phyloP scores from a whole-genome alignment of 2,329 filamentous ascomycete species.

The Penicillium sp. region DNA sequence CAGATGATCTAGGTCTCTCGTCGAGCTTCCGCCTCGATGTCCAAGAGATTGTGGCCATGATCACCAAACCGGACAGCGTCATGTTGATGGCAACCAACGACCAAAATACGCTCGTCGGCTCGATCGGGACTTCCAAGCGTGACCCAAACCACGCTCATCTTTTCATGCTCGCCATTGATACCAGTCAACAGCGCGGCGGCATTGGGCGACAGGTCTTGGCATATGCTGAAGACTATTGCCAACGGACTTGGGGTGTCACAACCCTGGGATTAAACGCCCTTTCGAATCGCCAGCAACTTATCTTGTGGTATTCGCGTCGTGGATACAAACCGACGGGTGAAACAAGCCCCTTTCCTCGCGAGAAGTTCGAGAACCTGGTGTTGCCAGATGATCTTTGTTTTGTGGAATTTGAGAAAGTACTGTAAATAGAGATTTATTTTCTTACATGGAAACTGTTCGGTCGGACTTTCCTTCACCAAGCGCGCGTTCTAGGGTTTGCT shows the following conservation, averaged over 20 bases:
- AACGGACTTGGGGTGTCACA: conserved; percentile 19
- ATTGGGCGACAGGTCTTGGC: conserved; percentile 28
- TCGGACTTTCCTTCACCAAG: neutral
- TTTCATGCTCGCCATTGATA: conserved; percentile 28
- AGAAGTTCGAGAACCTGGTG: conserved; percentile 16
- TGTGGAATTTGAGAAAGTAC: conserved; percentile 27
- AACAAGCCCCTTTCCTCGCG: conserved; percentile 22
- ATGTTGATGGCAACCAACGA: conserved; percentile 26
- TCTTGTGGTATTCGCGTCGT: conserved; percentile 33
- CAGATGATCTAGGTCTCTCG: conserved; percentile 35
- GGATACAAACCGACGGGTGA: conserved; percentile 30
- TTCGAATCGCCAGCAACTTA: conserved; percentile 29
- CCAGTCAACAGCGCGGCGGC: conserved; percentile 23
- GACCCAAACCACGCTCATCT: conserved; percentile 18
- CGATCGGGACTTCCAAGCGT: conserved; percentile 23
- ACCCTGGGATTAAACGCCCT: conserved; percentile 29
- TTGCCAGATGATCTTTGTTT: conserved; percentile 29
- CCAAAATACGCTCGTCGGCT: conserved; percentile 17
- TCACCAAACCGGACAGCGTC: conserved; percentile 29
- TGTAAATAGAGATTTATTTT: neutral
- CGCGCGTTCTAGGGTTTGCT: too few relatives aligned
- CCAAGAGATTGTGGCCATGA: conserved; percentile 25
- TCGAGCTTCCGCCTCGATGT: conserved; percentile 25
- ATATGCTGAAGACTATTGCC: conserved; percentile 32
- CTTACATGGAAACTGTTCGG: too few relatives aligned